Evolutionary conservation across 306 rosid species (phyloP).

Genomic region (Pterocarpus santalinus): DNA sequence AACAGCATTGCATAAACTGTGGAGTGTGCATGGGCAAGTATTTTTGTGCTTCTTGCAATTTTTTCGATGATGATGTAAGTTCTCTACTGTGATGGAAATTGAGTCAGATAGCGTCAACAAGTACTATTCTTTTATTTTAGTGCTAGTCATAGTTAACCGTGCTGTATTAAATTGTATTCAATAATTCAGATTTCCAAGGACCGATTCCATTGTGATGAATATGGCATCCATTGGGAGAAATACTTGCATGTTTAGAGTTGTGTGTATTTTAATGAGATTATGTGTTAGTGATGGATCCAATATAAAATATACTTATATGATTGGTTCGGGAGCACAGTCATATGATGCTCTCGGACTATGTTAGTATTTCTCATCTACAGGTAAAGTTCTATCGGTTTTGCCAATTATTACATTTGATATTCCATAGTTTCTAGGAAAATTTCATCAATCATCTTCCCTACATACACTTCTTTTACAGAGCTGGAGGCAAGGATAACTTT

Average conservation of each 20-base stretch:
- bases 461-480: conserved; percentile 55
- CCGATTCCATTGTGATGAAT: conserved; percentile 83
- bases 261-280: no score
- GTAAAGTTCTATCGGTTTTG: conserved; percentile 53
- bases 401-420: background rate
- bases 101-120: background rate
- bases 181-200: conserved; percentile 68
- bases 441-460: conserved; percentile 3
- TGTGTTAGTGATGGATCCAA: no score
- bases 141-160: background rate
- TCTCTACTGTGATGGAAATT: background rate
- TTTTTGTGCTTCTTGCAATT: conserved; percentile 80
- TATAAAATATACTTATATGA: no score
- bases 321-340: no score
- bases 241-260: no score
- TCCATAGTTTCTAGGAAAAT: background rate
- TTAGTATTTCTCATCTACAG: conserved; percentile 62
- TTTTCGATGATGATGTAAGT: conserved; percentile 86
- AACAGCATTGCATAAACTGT: conserved; percentile 72
- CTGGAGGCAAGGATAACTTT: conserved; percentile 81
- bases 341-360: no score
- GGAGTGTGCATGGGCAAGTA: conserved; percentile 88
- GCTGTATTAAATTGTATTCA: conserved; percentile 5
- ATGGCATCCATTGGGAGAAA: conserved; percentile 46
- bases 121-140: background rate